Base-by-base conservation (phyloP, 345 rosid species). In the Ceriops zippeliana region DNA sequence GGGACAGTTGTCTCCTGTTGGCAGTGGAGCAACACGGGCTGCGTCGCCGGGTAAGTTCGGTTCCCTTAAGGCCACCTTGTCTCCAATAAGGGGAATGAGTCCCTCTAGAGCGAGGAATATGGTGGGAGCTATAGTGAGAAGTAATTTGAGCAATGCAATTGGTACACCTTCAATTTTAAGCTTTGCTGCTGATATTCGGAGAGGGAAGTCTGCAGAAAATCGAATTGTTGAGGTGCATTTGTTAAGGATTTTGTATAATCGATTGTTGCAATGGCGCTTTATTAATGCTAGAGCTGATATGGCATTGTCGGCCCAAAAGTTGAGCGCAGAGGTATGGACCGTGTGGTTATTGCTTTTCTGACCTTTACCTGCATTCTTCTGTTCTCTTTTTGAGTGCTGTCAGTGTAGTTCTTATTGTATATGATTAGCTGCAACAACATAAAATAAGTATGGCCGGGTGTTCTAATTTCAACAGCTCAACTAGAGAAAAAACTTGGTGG, bases 261-360 rank as follows among this genome's bases (percentile, higher is more conserved):
- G 86, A 63, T 65, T 88, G 80, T 65, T 95, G 83, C 97, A 95
- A 15, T 91, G 91, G 96, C 87, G 91, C 58, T 88, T 88, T 78
- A 83, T 80, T 47, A 91, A 88, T 82, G 99, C 97, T 61, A 83
- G 93, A 75, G 86, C 87, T 60, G 90, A 86, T 73, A 73, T 78
- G 61, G 75, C 89, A 65, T 37, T 86, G 49, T 80, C 84, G 37
- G 73, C 77, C 35, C 97, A 88, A 73, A 86, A 73, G 62, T 74
- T 79, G 67, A 83, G 76, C 70, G 87, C 87, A 13, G 96, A 95
- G 97, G 99, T 95, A 81, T 72, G 17, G 49, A 42, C 17, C 17
- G 49, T 13, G 17, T 42, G 81, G 15, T 38, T 64, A 6, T 34
- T 49, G 24, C 53, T 69, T 62, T 32, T 32, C 62, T 56, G 32